Evolutionary conservation across 345 rosid genomes (phyloP), one percentile per base, ranked within the genome.

Genomic region (Citrus reticulata): DNA sequence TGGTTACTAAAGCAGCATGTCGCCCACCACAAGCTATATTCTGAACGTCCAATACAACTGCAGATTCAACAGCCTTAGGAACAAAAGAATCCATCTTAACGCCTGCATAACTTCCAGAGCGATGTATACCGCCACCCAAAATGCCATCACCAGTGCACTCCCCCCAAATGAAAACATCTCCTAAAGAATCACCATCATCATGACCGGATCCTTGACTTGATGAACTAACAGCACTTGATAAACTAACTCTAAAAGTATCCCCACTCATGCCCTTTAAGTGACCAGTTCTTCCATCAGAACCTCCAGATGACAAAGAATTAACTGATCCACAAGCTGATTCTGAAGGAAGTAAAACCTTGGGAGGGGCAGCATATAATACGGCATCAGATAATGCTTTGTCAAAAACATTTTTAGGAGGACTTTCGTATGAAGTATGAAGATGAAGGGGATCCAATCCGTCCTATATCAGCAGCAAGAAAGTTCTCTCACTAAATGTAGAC

Each of bases 191-290:
- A 75, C 91, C 90, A 61, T 91, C 94, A 83, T 92, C 93, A 73
- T 91, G 94, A 75, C 94, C 94, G 81, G 97, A 92, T 61, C 94
- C 94, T 80, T 91, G 97, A 79, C 94, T 91, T 39, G 94, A 92
- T 74, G 93, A 89, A 77, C 94, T 92, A 79, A 91, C 90, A 82
- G 94, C 97, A 86, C 97, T 91, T 11, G 97, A 92, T 76, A 92
- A 78, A 85, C 94, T 92, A 80, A 91, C 90, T 85, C 97, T 86
- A 84, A 88, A 90, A 81, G 93, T 89, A 89, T 92, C 97, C 87
- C 86, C 81, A 34, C 79, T 81, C 78, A 72, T 75, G 60, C 84
- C 84, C 80, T 84, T 89, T 75, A 82, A 72, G 66, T 81, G 89
- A 35, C 90, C 93, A 77, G 81, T 65, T 59, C 83, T 78, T 79